Evolutionary conservation across 1,284 basidiomycete species (phyloP), one percentile per base, ranked within the genome.

Genomic region (Ganoderma resinaceum): DNA sequence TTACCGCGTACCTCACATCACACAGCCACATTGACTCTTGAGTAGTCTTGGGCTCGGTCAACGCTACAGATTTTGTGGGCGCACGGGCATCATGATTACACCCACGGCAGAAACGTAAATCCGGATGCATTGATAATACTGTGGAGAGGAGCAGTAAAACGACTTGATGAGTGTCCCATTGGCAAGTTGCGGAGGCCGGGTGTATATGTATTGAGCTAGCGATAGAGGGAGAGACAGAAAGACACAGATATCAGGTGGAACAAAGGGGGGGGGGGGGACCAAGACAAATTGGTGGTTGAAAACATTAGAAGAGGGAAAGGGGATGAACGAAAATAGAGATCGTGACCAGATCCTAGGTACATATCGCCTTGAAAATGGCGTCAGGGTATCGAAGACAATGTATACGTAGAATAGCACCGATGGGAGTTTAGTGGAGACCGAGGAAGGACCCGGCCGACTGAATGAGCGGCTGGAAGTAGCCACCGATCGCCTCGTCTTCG

Each of bases 401-500:
- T 57, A 23, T 55, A 55, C 16, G 52, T 20, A 55, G 29, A 55
- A 43, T 8, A 2, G 42, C 5, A 38, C 14, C 18, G n/a, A n/a
- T 43, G 42, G 31, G 52, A 8, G 52, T 9, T 55, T 60, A 72
- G 46, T 49, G 68, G n/a, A 64, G 61, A 38, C 69, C 38, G 61
- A 72, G 58, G 64, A 59, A 67, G 1, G 71, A 69, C 8, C 46
- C 53, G 33, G 57, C 43, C 38, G 63, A 58, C 31, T 52, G 66
- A 33, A 67, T 61, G 35, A 53, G 23, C 16, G 71, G 43, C 59
- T 72, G 63, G 63, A 72, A 63, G 40, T 55, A 40, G n/a, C 69
- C 69, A 29, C 66, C 63, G 37, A 72, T 69, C 64, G 72, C 69
- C 33, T 74, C 70, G 31, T 74, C 69, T n/a, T 74, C 75, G 33